Base-by-base conservation (phyloP, 768 basidiomycete genomes). In the Hysterangium stoloniferum region DNA sequence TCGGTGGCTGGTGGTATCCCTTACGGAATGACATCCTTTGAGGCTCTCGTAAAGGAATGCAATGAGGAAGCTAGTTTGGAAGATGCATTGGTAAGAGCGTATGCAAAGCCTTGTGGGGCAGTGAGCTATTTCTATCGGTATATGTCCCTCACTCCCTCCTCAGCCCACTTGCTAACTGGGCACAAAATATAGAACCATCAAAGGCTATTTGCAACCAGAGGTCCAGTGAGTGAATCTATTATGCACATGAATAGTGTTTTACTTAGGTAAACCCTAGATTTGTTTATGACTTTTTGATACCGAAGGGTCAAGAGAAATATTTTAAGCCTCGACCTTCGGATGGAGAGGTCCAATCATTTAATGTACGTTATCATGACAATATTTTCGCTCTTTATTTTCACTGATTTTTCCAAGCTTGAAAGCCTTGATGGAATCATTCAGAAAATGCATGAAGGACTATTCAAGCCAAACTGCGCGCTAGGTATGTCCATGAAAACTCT, bases 301-400 rank as follows among this genome's bases (percentile, higher is more conserved):
- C 90, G 0, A 55, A 68, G 4, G 67, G 65, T 28, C 79, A 67
- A 56, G 61, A 74, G 15, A 64, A 69, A 12, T 65, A 72, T 15
- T 78, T 85, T 55, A 69, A 71, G 41, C 90, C 89, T 6, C 72
- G 73, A 45, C 90, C 93, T 0, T 71, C 78, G 19, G 96, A 99
- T 57, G 93, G 90, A 22, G 96, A 99, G 62, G 96, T 96, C 2
- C 93, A 96, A 62, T 83, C 77, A 1, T 99, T 99, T 58, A 80
- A 91, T 70, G 93, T 92, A 49, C 46, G 74, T 11, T 2, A 40
- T 35, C 9, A 43, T 4, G 27, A 49, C 6, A 45, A 2, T 22
- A 13, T 22, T 19, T 36, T 32, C 37, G n/a, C n/a, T 50, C 4
- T 12, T 17, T 15, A 11, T 45, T 32, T 6, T 6, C 25, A 38